These are phyloP conservation scores for Cinchona pubescens DNA, from an alignment of 257 asterid genomes.

Conservation along the genomic window DNA sequence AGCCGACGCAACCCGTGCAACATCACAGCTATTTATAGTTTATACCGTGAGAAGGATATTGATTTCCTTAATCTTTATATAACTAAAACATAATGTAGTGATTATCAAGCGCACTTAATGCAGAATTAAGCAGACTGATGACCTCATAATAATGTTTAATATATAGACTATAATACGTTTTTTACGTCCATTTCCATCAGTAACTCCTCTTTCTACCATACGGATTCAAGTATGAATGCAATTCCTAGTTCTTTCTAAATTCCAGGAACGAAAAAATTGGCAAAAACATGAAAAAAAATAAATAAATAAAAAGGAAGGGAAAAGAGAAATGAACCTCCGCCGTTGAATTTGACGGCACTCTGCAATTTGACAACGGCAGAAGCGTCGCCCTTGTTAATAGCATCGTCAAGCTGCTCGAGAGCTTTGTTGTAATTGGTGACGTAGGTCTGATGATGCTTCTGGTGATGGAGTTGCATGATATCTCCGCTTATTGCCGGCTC, in stretches of 20 bases:
- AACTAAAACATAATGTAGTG: no score
- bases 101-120: no score
- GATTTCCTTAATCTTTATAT: no score
- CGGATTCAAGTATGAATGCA: not conserved
- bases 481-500: slow-evolving; percentile 89
- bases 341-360: slow-evolving; percentile 86
- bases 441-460: slow-evolving; percentile 93
- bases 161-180: not conserved
- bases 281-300: not conserved
- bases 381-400: slow-evolving; percentile 63
- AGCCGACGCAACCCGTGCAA: not conserved
- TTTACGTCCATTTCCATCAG: not conserved
- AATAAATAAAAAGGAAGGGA: not conserved
- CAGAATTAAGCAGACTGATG: no score
- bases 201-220: no score
- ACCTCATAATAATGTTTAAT: no score
- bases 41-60: no score
- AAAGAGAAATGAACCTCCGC: slow-evolving; percentile 69
- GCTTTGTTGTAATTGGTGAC: slow-evolving; percentile 86
- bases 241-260: not conserved
- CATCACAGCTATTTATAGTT: no score
- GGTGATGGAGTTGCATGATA: slow-evolving; percentile 93
- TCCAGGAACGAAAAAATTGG: not conserved
- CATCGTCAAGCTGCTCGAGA: slow-evolving; percentile 75
- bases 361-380: slow-evolving; percentile 73